Evolutionary conservation across 371 early-diverging fungal species (phyloP), one percentile per base, ranked within the genome.

Genomic region (Mortierella sp.): DNA sequence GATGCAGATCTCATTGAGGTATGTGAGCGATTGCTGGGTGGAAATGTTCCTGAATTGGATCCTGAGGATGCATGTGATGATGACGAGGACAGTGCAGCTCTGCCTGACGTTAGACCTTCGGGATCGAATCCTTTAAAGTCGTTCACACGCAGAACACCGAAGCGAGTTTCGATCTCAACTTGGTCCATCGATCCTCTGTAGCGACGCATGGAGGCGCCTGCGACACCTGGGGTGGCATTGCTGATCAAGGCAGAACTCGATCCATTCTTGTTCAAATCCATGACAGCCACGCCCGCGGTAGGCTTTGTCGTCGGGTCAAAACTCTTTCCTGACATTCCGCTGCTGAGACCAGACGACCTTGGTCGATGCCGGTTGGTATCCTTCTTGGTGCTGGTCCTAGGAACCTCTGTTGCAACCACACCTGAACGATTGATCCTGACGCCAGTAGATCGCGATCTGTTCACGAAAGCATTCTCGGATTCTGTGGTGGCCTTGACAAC

Each of bases 111-210:
- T 31, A 2, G 56, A 39, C 3, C 34, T 27, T 1, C 24, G 25
- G 12, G 65, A 27, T 21, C 67, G 53, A 73, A 73, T 2, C 74
- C 67, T 6, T 54, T 59, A 48, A 29, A 56, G 0, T 44, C 54
- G 2, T 58, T 47, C 19, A 49, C 52, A 21, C 56, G 67, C 1
- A 60, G 21, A 1, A 63, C 59, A 9, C 74, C 74, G 47, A 59
- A 67, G 34, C 55, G 39, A 0, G 68, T 73, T 47, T 73, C 74
- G 12, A 67, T 73, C 55, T 67, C 74, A 0, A 51, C 19, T 3
- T 73, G 63, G 0, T 57, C 68, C 12, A 46, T 49, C 3, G 31
- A 44, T 9, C 37, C 47, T 9, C n/a, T 34, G 17, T 41, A 13
- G 47, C 29, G 48, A n/a, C 28, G 39, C 2, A 52, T 8, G 10